A percentile compares a stretch with the other conserved stretches of the same genome.
phyloP scores from a whole-genome alignment of 2,329 filamentous ascomycete species.

The Scedosporium minutisporum region DNA sequence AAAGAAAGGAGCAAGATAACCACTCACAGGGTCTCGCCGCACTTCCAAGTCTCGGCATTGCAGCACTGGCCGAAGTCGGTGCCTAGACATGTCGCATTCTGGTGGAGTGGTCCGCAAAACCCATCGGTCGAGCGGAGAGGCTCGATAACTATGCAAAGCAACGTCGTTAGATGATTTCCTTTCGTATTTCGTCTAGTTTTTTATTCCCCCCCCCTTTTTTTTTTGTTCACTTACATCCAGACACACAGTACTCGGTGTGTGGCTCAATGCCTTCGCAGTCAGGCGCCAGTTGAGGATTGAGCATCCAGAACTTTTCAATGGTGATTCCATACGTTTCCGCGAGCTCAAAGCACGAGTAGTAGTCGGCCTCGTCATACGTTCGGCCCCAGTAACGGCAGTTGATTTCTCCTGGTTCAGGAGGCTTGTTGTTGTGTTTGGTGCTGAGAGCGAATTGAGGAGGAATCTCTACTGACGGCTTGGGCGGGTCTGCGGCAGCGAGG shows the following conservation, averaged over 20 bases:
- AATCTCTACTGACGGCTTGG: too few relatives aligned
- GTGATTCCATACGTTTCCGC: conserved; percentile 13
- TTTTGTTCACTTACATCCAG: conserved; percentile 16
- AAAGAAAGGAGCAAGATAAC: neutral
- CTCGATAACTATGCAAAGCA: conserved; percentile 15
- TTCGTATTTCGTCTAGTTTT: neutral
- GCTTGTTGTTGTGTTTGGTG: too few relatives aligned
- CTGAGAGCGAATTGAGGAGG: neutral
- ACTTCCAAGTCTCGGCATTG: conserved; percentile 21
- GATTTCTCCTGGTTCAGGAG: conserved; percentile 11
- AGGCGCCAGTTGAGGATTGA: conserved; percentile 18
- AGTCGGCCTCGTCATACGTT: conserved; percentile 13
- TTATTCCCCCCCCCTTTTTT: too few relatives aligned
- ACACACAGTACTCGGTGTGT: conserved; percentile 18
- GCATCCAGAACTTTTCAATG: conserved; percentile 15
- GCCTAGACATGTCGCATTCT: conserved; percentile 22
- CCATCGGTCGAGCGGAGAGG: conserved; percentile 17
- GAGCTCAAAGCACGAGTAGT: conserved; percentile 17
- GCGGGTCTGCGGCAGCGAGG: too few relatives aligned
- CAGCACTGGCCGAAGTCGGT: conserved; percentile 18
- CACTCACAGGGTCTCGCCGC: conserved; percentile 18
- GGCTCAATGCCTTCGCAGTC: conserved; percentile 20
- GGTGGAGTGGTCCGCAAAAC: conserved; percentile 19
- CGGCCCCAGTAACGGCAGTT: conserved; percentile 12
- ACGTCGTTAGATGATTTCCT: neutral